Evolutionary conservation across 2,329 filamentous ascomycete genomes (phyloP).

Genomic region (Sphaerulina populicola): DNA sequence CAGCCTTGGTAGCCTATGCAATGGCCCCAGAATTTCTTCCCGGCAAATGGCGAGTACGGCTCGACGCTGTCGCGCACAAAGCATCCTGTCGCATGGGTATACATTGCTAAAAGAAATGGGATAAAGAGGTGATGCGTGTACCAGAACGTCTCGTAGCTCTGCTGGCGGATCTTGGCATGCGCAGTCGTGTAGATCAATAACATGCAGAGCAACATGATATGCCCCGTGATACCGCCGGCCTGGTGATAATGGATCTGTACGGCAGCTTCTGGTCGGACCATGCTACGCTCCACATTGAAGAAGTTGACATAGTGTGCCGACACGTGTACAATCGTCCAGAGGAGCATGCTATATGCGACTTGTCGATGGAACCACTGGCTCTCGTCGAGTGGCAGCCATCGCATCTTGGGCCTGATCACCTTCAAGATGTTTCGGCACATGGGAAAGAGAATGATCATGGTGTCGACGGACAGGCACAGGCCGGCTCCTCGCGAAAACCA

Average conservation of each 20-base stretch:
- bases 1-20: conserved; percentile 94
- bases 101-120: conserved; percentile 84
- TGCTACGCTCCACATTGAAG: conserved; percentile 81
- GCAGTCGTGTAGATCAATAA: conserved; percentile 95
- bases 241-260: conserved; percentile 87
- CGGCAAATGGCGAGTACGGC: conserved; percentile 75
- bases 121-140: conserved; percentile 99
- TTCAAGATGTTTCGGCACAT: conserved; percentile 89
- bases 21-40: conserved; percentile 74
- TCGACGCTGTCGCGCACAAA: conserved; percentile 78
- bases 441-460: conserved; percentile 78
- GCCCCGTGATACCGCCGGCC: conserved; percentile 85
- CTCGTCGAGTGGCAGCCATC: conserved; percentile 88
- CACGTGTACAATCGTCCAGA: conserved; percentile 74
- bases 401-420: conserved; percentile 74
- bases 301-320: conserved; percentile 93
- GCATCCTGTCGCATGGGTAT: conserved; percentile 91
- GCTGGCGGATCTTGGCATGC: conserved; percentile 85
- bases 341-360: conserved; percentile 76
- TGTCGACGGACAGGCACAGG: conserved; percentile 73
- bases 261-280: conserved; percentile 71
- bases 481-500: conserved; percentile 95
- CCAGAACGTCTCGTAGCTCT: conserved; percentile 98
- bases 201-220: conserved; percentile 99
- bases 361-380: conserved; percentile 96